These are phyloP conservation scores for Lagerstroemia speciosa DNA, from an alignment of 345 rosid genomes.

Conservation along the genomic window DNA sequence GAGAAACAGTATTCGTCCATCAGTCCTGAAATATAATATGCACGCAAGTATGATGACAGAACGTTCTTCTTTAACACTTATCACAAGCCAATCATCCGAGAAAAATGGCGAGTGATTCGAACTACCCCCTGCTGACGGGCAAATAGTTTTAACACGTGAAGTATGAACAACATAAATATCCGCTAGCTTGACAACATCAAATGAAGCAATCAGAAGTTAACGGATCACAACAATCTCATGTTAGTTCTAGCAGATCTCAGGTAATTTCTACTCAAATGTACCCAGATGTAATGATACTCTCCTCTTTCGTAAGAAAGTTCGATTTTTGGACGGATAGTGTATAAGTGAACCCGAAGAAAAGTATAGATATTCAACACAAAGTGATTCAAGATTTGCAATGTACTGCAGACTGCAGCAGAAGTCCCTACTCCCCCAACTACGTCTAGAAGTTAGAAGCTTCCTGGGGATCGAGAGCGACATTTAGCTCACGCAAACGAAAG, in stretches of 20 bases:
- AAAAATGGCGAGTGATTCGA: neutral
- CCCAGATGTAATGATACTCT: neutral
- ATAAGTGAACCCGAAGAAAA: neutral
- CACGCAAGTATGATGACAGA: neutral
- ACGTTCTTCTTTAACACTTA: no score
- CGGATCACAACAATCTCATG: neutral
- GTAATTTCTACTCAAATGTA: neutral
- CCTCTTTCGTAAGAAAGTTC: neutral
- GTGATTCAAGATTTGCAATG: no score
- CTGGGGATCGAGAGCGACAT: no score
- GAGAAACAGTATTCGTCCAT: neutral
- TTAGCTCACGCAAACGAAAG: neutral
- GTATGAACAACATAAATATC: neutral
- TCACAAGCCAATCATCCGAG: no score
- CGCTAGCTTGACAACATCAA: neutral
- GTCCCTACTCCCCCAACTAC: no score
- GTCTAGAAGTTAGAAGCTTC: no score
- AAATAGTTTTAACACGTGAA: no score
- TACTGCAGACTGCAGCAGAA: no score
- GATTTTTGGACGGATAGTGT: neutral
- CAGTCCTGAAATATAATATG: neutral
- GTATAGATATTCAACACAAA: no score
- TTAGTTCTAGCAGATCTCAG: neutral
- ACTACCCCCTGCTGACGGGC: no score
- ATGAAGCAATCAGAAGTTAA: neutral